Conservation (phyloP, 352 stramenopile species). For the Phytophthora melonis region DNA sequence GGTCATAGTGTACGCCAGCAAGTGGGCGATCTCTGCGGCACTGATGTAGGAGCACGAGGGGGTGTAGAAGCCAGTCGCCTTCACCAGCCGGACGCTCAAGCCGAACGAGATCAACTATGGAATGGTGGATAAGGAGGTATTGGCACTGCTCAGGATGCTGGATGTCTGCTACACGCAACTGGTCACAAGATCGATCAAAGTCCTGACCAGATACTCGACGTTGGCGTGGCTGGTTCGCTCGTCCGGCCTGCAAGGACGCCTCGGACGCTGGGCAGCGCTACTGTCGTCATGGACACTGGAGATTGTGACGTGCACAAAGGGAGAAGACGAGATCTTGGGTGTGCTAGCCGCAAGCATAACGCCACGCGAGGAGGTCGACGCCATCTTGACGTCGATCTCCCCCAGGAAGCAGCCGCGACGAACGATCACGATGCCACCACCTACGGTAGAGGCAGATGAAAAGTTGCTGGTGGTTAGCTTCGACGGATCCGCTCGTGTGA, state of each 20-base stretch:
- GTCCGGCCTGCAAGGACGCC: neutral
- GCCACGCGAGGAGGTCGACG: neutral
- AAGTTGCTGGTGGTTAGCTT: neutral
- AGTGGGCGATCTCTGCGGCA: neutral
- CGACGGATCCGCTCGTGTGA: too few species aligned
- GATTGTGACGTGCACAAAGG: slow-evolving; percentile 11
- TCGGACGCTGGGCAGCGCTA: neutral
- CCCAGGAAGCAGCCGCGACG: slow-evolving; percentile 6
- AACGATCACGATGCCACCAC: neutral
- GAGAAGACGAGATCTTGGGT: slow-evolving; percentile 7
- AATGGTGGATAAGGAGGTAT: too few species aligned
- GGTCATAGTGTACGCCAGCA: too few species aligned
- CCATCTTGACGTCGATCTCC: neutral
- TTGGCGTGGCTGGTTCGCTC: slow-evolving; percentile 18
- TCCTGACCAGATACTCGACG: slow-evolving; percentile 6
- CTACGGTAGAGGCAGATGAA: neutral
- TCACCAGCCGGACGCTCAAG: too few species aligned
- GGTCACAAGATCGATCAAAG: neutral
- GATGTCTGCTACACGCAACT: slow-evolving; percentile 13
- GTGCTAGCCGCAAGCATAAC: neutral
- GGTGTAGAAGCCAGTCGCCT: too few species aligned
- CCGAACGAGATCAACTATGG: too few species aligned
- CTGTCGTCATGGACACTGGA: slow-evolving; percentile 3
- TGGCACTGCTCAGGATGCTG: neutral
- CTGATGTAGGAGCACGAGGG: too few species aligned